Percentiles rank a stretch among this genome's conserved stretches.
Conservation (phyloP, 257 asterid species). For the Solanum chilense region DNA sequence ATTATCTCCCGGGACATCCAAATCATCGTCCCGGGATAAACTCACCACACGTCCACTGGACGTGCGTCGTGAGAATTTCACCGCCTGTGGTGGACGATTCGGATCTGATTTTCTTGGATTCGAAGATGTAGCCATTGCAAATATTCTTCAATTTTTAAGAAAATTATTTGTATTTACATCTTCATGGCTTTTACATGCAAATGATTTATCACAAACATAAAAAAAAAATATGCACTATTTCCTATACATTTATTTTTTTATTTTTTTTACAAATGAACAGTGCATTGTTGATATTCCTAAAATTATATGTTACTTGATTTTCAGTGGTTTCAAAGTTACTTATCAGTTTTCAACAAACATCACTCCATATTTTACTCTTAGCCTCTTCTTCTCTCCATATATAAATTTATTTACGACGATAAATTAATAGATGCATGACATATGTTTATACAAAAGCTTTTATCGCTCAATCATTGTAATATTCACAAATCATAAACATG, state of each 20-base stretch:
- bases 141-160: background rate
- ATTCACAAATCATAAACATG: background rate
- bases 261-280: background rate
- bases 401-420: background rate
- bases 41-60: slow-evolving; percentile 65
- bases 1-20: slow-evolving; percentile 23
- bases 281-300: background rate
- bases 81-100: slow-evolving; percentile 28
- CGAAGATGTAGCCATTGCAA: slow-evolving; percentile 29
- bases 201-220: background rate
- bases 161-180: background rate
- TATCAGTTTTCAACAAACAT: slow-evolving; percentile 5
- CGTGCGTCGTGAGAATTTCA: slow-evolving; percentile 68
- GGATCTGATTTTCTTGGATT: slow-evolving; percentile 14
- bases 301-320: background rate
- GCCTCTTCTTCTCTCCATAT: slow-evolving; percentile 13
- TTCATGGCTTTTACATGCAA: slow-evolving; percentile 1
- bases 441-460: background rate
- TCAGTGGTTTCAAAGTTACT: background rate
- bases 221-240: background rate
- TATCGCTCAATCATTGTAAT: background rate
- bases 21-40: slow-evolving; percentile 63
- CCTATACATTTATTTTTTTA: background rate
- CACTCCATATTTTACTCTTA: slow-evolving; percentile 20
- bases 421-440: background rate